Percentiles rank a stretch among this genome's conserved stretches.
Evolutionary conservation across 2,329 filamentous ascomycete species (phyloP).

Genomic region (Nothophoma quercina): DNA sequence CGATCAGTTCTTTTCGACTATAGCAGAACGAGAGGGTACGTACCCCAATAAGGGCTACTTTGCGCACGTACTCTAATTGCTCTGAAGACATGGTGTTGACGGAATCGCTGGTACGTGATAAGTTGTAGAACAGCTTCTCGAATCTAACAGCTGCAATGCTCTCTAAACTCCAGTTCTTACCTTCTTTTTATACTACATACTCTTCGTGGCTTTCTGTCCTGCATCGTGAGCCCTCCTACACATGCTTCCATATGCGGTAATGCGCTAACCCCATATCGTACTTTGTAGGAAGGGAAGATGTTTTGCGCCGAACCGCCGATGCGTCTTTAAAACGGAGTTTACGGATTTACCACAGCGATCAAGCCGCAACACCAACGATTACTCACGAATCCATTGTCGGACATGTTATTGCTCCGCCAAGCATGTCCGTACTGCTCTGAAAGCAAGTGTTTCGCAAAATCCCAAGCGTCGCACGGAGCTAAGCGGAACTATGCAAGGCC

Average conservation of each 20-base stretch:
- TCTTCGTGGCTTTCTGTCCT: background rate
- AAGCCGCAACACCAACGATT: background rate
- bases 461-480: slow-evolving; percentile 3
- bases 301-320: slow-evolving; percentile 3
- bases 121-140: too few relatives aligned
- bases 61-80: slow-evolving; percentile 20
- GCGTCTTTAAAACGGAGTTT: slow-evolving; percentile 3
- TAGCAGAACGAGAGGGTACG: slow-evolving; percentile 10
- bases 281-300: background rate
- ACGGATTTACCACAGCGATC: background rate
- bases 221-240: background rate
- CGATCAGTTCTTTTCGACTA: slow-evolving; percentile 4
- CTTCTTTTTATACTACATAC: background rate
- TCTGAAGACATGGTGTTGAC: slow-evolving; percentile 1
- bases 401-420: background rate
- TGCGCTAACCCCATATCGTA: slow-evolving; percentile 9
- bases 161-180: too few relatives aligned
- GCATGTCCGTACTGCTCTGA: background rate
- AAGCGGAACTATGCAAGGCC: slow-evolving; percentile 1
- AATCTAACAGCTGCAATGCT: too few relatives aligned
- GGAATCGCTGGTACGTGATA: too few relatives aligned
- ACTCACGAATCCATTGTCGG: background rate
- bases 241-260: background rate
- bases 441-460: background rate
- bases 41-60: slow-evolving; percentile 51